Evolutionary conservation across 2,329 filamentous ascomycete species (phyloP), one percentile per base, ranked within the genome.

Genomic region (Colletotrichum chrysophilum): DNA sequence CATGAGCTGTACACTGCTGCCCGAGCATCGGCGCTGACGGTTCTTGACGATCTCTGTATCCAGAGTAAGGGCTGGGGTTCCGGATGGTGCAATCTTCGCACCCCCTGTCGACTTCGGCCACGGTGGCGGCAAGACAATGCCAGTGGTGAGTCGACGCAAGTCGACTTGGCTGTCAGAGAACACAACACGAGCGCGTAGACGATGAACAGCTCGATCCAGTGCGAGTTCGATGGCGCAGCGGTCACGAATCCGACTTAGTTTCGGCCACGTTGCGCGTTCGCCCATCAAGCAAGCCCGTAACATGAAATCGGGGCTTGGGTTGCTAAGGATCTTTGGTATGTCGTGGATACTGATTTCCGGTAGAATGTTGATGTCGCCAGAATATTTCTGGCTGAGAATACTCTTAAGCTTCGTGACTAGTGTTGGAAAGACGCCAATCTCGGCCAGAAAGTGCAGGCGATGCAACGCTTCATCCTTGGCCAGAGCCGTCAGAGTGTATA

Each of bases 301-400:
- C 95, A 98, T 98, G 82, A 98, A 98, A 6, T 96, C 94, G 0
- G 92, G 87, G 0, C 94, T 96, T 2, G 96, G 96, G 74, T 98
- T 98, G 77, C 90, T 93, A 60, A 98, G 87, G 30, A 98, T 92
- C 10, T 91, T 90, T 1, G 94, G 93, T 26, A 97, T 91, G 77
- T 97, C 93, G 9, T 92, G 89, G 68, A 94, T 92, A 6, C 90
- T 91, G 74, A 98, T 93, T 70, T 95, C 92, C 0, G 96, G 96
- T 36, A 98, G 89, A 70, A 98, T 98, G 60, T 96, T 98, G 82
- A 98, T 98, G 83, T 98, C 96, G 8, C 96, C 96, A 3, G 95
- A 96, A 81, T 98, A 98, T 78, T 94, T 95, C 81, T 98, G 96
- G 78, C 93, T 96, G 66, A 98, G 88, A 18, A 98, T 92, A 3